Evolutionary conservation across 345 rosid genomes (phyloP).

Genomic region (Durio zibethinus): DNA sequence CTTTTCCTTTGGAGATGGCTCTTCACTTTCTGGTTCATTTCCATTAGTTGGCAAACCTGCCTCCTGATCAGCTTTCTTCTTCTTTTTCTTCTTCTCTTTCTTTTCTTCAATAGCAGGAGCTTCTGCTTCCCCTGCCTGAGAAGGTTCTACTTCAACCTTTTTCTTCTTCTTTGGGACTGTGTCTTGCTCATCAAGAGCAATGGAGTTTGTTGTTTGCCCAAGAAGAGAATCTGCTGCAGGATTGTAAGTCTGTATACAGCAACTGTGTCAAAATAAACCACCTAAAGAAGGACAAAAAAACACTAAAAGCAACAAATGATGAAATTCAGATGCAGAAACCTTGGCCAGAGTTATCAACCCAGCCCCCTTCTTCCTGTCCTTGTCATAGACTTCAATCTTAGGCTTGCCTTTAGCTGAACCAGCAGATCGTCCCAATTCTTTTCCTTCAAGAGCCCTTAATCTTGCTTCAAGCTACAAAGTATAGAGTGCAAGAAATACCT

Average conservation of each 20-base stretch:
- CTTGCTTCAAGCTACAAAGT: conserved; percentile 70
- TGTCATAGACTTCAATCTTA: conserved; percentile 75
- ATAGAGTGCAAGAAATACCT: not conserved
- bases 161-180: conserved; percentile 19
- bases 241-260: conserved; percentile 57
- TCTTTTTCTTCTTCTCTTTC: conserved; percentile 47
- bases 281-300: too few relatives aligned
- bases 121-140: conserved; percentile 12
- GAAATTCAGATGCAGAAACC: conserved; percentile 36
- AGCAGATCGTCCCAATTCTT: conserved; percentile 62
- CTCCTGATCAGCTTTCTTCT: conserved; percentile 36
- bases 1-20: not conserved
- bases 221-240: conserved; percentile 66
- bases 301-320: not conserved
- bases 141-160: conserved; percentile 1
- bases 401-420: conserved; percentile 93
- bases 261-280: not conserved
- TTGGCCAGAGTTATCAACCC: conserved; percentile 79
- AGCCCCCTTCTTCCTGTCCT: conserved; percentile 65
- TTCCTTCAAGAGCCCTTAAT: conserved; percentile 74
- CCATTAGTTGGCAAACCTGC: not conserved
- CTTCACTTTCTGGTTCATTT: not conserved
- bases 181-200: conserved; percentile 2
- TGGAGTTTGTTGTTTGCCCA: conserved; percentile 30
- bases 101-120: conserved; percentile 33